Evolutionary conservation across 192 early-diverging fungal genomes (phyloP), one percentile per base, ranked within the genome.

Genomic region (Entomortierella chlamydospora): DNA sequence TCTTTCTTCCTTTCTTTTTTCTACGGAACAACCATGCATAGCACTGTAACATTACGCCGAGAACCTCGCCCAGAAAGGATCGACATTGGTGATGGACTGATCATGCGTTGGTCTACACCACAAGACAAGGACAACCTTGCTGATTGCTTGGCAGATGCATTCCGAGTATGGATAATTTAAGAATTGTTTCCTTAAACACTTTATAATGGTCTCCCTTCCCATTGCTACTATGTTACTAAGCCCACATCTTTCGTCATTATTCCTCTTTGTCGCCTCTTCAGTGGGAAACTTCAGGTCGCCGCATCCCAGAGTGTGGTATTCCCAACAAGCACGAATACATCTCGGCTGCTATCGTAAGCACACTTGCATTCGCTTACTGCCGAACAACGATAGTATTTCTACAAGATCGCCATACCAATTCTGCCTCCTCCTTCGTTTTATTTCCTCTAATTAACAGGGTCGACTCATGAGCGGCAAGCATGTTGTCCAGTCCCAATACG

Each of bases 101-200:
- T 67, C 22, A 67, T 74, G 72, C 57, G 72, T 10, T 74, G 72
- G 72, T 74, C 72, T 2, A 67, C 72, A 12, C 57, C 33, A 17
- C 41, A 23, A 0, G 72, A 74, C 23, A 52, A 49, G 17, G 64
- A 67, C 2, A 67, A 66, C 25, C 10, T 67, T 4, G 39, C 22
- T 2, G 57, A 55, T 20, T 61, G 55, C 39, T 13, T 61, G 15
- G 64, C 57, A 7, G 43, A 61, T 7, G 34, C 72, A 11, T 73
- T 73, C 37, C 43, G 43, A 4, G 72, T 74, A 60, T 7, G 34
- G 4, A 37, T 10, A 4, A 37, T 37, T 20, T n/a, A n/a, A n/a
- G n/a, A n/a, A n/a, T n/a, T n/a, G n/a, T n/a, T n/a, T n/a, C n/a
- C n/a, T n/a, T n/a, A n/a, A n/a, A n/a, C n/a, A n/a, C n/a, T n/a